These are phyloP conservation scores for Geotrichum histeridarum DNA, from an alignment of 1,139 yeast genomes.

Conservation along the genomic window DNA sequence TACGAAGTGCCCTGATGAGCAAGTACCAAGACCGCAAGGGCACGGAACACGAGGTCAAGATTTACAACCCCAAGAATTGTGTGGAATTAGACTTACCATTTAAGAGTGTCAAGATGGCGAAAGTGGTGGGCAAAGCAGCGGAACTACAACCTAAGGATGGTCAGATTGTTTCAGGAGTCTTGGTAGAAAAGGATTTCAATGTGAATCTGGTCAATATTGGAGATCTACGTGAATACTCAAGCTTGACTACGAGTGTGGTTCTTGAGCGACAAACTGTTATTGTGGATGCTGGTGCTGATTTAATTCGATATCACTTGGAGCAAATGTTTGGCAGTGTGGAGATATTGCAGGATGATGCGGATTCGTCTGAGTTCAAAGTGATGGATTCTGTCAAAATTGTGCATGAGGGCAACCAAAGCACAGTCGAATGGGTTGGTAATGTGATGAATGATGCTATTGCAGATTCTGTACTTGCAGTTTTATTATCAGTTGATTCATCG, in stretches of 20 bases:
- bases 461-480: conserved; percentile 84
- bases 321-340: conserved; percentile 92
- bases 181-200: conserved; percentile 89
- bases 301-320: conserved; percentile 81
- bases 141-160: conserved; percentile 32
- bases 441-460: conserved; percentile 89
- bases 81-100: conserved; percentile 71
- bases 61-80: conserved; percentile 89
- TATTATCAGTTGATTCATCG: conserved; percentile 86
- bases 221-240: conserved; percentile 85
- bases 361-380: conserved; percentile 41
- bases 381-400: conserved; percentile 45
- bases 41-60: conserved; percentile 86
- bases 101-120: conserved; percentile 79
- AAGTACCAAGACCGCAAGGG: conserved; percentile 78
- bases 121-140: conserved; percentile 46
- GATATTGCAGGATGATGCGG: conserved; percentile 52
- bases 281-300: conserved; percentile 74
- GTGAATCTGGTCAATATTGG: conserved; percentile 73
- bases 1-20: conserved; percentile 85
- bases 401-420: conserved; percentile 33
- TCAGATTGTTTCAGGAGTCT: conserved; percentile 71
- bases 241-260: conserved; percentile 77
- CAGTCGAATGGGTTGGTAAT: conserved; percentile 89
- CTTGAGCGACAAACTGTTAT: conserved; percentile 74